A percentile compares a stretch with the other conserved stretches of the same genome.
Conservation (phyloP, 257 asterid genomes). For the Solanum lycopersicoides region DNA sequence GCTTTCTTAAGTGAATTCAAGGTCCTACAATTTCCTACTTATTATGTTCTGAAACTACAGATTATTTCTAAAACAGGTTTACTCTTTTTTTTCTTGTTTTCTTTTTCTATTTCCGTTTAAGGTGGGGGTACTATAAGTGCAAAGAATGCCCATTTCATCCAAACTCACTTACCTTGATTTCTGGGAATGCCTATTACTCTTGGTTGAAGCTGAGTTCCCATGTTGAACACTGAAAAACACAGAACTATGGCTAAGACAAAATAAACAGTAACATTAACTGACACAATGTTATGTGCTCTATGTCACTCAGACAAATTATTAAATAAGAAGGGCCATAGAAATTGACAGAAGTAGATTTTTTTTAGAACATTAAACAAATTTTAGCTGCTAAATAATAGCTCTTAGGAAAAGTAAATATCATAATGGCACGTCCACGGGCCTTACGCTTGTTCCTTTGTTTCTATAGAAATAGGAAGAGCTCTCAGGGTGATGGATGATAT, state of each 20-base stretch:
- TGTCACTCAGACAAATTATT: neutral
- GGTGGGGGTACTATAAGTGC: neutral
- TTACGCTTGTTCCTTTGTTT: neutral
- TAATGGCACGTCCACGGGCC: neutral
- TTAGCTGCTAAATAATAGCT: neutral
- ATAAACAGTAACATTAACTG: neutral
- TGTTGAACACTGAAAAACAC: slow-evolving; percentile 5
- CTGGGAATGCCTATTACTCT: slow-evolving; percentile 9
- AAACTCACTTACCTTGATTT: neutral
- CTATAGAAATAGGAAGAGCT: neutral
- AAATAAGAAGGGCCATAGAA: neutral
- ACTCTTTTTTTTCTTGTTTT: neutral
- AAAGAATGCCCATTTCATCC: neutral
- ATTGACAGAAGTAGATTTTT: neutral
- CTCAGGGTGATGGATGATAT: neutral
- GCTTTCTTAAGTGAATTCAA: neutral
- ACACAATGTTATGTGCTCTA: neutral
- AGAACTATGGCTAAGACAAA: neutral
- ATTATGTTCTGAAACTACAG: neutral
- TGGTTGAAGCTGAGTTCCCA: slow-evolving; percentile 13
- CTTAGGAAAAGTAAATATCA: neutral
- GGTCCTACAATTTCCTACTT: neutral
- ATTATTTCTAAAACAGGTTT: neutral
- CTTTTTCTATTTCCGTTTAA: neutral
- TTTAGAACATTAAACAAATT: neutral